Conservation (phyloP, 805 yeast genomes). For the Yarrowia sp. region DNA sequence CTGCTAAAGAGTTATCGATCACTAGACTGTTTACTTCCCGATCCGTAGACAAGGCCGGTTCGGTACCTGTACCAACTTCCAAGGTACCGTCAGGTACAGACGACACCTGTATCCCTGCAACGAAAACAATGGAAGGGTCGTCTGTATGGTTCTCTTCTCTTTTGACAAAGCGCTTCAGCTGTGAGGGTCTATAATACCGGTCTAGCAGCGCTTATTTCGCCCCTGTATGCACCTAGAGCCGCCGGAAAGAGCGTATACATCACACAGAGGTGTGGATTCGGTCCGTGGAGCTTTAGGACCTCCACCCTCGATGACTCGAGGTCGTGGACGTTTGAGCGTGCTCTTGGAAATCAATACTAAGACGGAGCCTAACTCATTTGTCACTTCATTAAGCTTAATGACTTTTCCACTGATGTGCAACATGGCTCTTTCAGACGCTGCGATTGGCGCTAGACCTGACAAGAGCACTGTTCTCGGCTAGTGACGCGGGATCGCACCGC, state of each 20-base stretch:
- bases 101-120: neutral
- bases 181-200: no score
- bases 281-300: neutral
- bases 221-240: no score
- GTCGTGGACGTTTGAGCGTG: neutral
- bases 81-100: neutral
- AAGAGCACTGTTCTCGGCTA: neutral
- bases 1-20: neutral
- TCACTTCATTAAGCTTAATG: neutral
- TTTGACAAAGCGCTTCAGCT: no score
- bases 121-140: no score
- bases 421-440: constrained; percentile 11
- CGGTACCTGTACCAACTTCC: no score
- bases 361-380: neutral
- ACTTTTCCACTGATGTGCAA: constrained; percentile 10
- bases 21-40: no score
- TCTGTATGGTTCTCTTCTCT: no score
- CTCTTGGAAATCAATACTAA: neutral
- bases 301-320: constrained; percentile 1
- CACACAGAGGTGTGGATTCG: no score
- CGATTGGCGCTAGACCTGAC: constrained; percentile 15
- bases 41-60: no score
- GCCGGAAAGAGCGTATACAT: no score
- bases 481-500: neutral
- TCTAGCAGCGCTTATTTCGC: no score